phyloP scores from a whole-genome alignment of 2,329 filamentous ascomycete genomes.

The Pseudogymnoascus destructans region DNA sequence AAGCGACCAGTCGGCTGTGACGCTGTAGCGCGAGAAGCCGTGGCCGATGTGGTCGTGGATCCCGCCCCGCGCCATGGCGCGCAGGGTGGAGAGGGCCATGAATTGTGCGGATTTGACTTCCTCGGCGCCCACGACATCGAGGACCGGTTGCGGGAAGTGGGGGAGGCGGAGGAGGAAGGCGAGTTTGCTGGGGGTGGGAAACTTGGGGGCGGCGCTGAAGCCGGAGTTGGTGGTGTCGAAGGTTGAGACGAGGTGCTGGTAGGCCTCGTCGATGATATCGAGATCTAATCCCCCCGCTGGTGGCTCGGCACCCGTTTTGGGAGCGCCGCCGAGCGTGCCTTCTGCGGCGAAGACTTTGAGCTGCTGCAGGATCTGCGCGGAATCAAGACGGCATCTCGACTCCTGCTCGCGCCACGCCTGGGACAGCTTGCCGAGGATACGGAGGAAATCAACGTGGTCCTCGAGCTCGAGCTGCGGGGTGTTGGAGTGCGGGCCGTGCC shows the following conservation, averaged over 20 bases:
- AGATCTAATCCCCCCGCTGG: conserved; percentile 63
- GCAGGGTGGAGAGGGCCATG: conserved; percentile 72
- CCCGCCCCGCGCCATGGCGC: conserved; percentile 60
- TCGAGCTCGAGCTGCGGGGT: conserved; percentile 28
- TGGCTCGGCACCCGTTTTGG: conserved; percentile 8
- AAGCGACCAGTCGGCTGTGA: conserved; percentile 83
- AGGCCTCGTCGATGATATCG: conserved; percentile 84
- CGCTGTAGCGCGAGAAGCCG: conserved; percentile 74
- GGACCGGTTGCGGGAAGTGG: conserved; percentile 57
- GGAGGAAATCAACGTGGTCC: conserved; percentile 64
- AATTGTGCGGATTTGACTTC: conserved; percentile 61
- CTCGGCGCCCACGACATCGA: conserved; percentile 73
- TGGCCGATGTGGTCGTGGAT: conserved; percentile 65
- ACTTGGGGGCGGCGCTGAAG: conserved; percentile 73
- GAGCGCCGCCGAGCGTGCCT: conserved; percentile 46
- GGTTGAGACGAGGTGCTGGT: conserved; percentile 63
- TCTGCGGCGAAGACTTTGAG: conserved; percentile 80
- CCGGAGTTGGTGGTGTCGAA: conserved; percentile 70
- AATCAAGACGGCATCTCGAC: conserved; percentile 67
- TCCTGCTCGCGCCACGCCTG: conserved; percentile 73
- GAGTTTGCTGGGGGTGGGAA: conserved; percentile 76
- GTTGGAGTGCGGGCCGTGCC: conserved; percentile 44
- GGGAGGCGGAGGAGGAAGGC: conserved; percentile 66
- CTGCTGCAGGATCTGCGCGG: conserved; percentile 67
- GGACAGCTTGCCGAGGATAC: conserved; percentile 67